A percentile compares a stretch with the other conserved stretches of the same genome.
These are phyloP conservation scores for Lizonia empirigonia DNA, from an alignment of 2,329 filamentous ascomycete genomes.

Conservation along the genomic window DNA sequence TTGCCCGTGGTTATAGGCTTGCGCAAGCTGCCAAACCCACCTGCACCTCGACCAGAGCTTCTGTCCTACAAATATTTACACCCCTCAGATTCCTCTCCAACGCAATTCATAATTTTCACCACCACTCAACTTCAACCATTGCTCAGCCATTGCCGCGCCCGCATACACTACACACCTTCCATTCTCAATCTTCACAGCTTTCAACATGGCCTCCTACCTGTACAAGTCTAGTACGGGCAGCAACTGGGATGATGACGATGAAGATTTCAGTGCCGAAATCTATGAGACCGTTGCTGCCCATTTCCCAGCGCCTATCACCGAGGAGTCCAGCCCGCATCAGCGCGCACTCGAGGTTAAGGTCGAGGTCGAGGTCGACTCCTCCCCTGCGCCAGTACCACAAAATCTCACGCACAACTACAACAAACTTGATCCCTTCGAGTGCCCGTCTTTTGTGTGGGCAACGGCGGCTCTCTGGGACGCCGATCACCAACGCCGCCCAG, in stretches of 20 bases:
- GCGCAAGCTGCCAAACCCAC: background rate
- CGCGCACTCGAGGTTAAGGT: background rate
- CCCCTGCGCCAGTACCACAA: background rate
- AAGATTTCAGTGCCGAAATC: slow-evolving; percentile 20
- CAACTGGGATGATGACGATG: slow-evolving; percentile 34
- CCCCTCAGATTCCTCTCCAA: background rate
- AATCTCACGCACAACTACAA: background rate
- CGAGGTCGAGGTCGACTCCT: background rate
- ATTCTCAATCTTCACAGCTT: background rate
- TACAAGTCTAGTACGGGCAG: slow-evolving; percentile 2
- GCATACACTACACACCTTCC: background rate
- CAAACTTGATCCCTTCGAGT: background rate
- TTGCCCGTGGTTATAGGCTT: background rate
- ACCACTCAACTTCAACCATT: background rate
- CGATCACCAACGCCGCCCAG: slow-evolving; percentile 10
- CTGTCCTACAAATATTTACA: background rate
- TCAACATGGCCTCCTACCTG: slow-evolving; percentile 16
- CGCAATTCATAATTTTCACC: background rate
- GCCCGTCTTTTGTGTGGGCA: background rate
- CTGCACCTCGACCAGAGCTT: slow-evolving; percentile 1
- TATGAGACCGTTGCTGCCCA: slow-evolving; percentile 25
- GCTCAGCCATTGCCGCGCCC: background rate
- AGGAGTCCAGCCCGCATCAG: slow-evolving; percentile 17
- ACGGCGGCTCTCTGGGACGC: background rate
- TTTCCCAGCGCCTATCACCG: slow-evolving; percentile 13